A percentile compares a stretch with the other conserved stretches of the same genome.
phyloP scores from a whole-genome alignment of 768 basidiomycete genomes.

The Leccinum subgranulosum region DNA sequence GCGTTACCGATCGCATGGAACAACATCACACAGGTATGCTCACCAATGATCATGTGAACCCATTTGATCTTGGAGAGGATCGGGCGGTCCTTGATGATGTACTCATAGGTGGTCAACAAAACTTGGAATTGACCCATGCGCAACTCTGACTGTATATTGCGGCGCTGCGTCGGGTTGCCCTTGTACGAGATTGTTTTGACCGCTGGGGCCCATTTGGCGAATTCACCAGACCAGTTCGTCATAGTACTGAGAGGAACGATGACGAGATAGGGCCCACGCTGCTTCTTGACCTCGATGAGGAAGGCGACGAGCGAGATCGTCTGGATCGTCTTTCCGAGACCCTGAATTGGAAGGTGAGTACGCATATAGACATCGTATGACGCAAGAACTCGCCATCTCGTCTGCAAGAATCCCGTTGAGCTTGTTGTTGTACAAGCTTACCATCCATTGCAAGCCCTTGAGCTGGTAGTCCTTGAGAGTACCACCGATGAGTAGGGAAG shows the following conservation, averaged over 20 bases:
- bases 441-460: constrained; percentile 98
- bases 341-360: constrained; percentile 41
- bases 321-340: constrained; percentile 94
- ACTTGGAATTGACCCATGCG: constrained; percentile 86
- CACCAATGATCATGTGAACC: constrained; percentile 97
- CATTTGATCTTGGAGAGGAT: constrained; percentile 87
- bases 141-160: constrained; percentile 72
- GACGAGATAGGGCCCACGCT: constrained; percentile 93
- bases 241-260: constrained; percentile 95
- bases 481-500: constrained; percentile 75
- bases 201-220: constrained; percentile 92
- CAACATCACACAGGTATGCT: constrained; percentile 11
- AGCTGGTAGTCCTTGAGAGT: constrained; percentile 93
- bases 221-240: constrained; percentile 97
- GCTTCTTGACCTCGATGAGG: constrained; percentile 86
- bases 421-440: constrained; percentile 94
- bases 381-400: constrained; percentile 65
- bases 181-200: constrained; percentile 85
- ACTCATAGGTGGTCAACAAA: constrained; percentile 91
- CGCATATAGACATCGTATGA: constrained; percentile 2
- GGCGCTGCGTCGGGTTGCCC: constrained; percentile 82
- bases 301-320: constrained; percentile 94
- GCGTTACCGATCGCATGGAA: constrained; percentile 2
- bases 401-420: constrained; percentile 94
- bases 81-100: constrained; percentile 96